These are phyloP conservation scores for Yamadazyma paraphyllophila DNA, from an alignment of 805 yeast genomes.

Conservation along the genomic window DNA sequence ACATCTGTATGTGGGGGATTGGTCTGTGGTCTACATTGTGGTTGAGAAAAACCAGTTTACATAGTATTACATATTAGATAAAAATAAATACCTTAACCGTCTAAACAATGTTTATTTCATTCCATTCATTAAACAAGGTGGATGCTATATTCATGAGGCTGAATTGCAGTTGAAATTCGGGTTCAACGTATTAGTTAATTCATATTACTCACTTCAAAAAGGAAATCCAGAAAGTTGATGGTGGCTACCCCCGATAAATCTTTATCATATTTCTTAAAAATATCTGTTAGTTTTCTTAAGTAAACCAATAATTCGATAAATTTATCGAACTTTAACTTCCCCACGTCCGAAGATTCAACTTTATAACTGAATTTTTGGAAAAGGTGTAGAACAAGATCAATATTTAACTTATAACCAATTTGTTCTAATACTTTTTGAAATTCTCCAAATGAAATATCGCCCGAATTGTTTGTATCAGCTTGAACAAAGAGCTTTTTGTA, in stretches of 20 bases:
- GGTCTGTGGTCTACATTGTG: too few relatives aligned
- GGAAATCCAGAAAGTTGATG: conserved; percentile 62
- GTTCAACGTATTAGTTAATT: too few relatives aligned
- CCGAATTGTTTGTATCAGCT: conserved; percentile 58
- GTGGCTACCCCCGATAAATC: conserved; percentile 74
- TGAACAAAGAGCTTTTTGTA: conserved; percentile 63
- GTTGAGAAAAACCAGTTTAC: not conserved
- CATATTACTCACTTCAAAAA: conserved; percentile 49
- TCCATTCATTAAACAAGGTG: not conserved
- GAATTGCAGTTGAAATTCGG: too few relatives aligned
- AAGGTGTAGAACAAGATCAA: conserved; percentile 54
- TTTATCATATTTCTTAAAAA: conserved; percentile 72
- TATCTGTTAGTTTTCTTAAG: conserved; percentile 71
- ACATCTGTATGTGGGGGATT: too few relatives aligned
- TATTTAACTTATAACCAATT: conserved; percentile 62
- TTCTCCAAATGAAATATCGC: conserved; percentile 64
- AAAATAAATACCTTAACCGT: conserved; percentile 1
- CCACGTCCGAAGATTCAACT: conserved; percentile 25
- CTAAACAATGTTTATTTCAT: not conserved
- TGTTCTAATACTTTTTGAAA: conserved; percentile 59
- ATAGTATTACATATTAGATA: not conserved
- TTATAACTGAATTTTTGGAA: conserved; percentile 53
- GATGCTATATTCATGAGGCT: not conserved
- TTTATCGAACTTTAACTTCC: conserved; percentile 67
- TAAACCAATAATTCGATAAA: conserved; percentile 80